Evolutionary conservation across 176 grass and related monocot genomes (phyloP).

Genomic region (Carex cristatella): DNA sequence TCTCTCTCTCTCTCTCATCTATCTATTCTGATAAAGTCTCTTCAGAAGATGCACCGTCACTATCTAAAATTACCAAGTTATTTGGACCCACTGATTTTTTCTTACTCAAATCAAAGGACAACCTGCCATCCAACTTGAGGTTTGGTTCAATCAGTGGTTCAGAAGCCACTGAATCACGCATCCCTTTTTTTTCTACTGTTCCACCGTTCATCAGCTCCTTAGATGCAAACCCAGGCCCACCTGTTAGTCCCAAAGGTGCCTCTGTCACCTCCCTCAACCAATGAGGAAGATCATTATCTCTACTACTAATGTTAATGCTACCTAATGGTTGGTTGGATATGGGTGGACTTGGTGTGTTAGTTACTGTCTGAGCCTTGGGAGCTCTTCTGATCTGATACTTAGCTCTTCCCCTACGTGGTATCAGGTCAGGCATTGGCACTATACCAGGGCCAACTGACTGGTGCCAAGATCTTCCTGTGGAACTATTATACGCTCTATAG

Average conservation of each 20-base stretch:
- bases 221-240: not conserved
- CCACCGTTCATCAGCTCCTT: not conserved
- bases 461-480: not conserved
- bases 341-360: not conserved
- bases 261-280: conserved; percentile 13
- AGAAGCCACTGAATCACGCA: not conserved
- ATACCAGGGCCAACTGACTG: not conserved
- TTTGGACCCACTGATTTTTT: not conserved
- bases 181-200: not conserved
- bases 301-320: conserved; percentile 10
- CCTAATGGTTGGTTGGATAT: not conserved
- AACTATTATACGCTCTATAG: conserved; percentile 8
- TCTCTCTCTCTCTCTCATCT: conserved; percentile 6
- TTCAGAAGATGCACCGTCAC: conserved; percentile 19
- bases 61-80: conserved; percentile 20
- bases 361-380: conserved; percentile 14
- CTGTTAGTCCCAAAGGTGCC: not conserved
- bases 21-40: conserved; percentile 16
- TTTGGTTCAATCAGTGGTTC: not conserved
- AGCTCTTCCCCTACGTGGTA: conserved; percentile 4
- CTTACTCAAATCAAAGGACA: conserved; percentile 6
- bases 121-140: not conserved
- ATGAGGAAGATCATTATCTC: conserved; percentile 13
- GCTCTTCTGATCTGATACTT: conserved; percentile 23
- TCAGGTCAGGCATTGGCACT: conserved; percentile 2